phyloP scores from a whole-genome alignment of 768 basidiomycete genomes.

The Psilocybe azurescens region DNA sequence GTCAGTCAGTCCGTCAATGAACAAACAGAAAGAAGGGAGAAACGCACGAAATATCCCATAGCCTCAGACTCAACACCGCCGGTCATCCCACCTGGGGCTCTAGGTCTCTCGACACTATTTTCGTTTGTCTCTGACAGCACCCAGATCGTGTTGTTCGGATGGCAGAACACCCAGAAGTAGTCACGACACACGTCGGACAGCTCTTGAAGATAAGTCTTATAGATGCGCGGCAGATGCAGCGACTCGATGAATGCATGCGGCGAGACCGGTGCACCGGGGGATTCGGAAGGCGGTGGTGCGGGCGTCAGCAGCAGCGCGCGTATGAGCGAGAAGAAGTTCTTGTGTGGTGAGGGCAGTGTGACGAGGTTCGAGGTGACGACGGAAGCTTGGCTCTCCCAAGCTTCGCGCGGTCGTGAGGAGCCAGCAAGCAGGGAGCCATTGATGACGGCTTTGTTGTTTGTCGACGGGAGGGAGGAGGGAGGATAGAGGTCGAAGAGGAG shows the following conservation, averaged over 20 bases:
- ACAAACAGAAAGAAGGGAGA: background rate
- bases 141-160: constrained; percentile 94
- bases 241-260: constrained; percentile 81
- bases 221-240: constrained; percentile 39
- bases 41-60: constrained; percentile 89
- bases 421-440: constrained; percentile 26
- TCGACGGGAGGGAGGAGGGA: constrained; percentile 63
- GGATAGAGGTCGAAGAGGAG: constrained; percentile 92
- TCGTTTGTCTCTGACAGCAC: constrained; percentile 83
- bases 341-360: constrained; percentile 75
- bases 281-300: constrained; percentile 40
- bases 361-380: constrained; percentile 52
- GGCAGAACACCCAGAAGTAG: constrained; percentile 98
- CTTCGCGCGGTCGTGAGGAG: constrained; percentile 47
- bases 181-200: constrained; percentile 91
- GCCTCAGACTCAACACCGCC: constrained; percentile 99
- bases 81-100: constrained; percentile 97
- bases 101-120: constrained; percentile 82
- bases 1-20: background rate
- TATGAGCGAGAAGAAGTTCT: constrained; percentile 73
- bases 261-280: constrained; percentile 38
- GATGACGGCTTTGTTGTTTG: constrained; percentile 32
- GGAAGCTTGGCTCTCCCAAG: constrained; percentile 59
- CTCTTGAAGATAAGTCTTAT: constrained; percentile 43
- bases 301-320: constrained; percentile 72